A percentile compares a stretch with the other conserved stretches of the same genome.
Conservation (phyloP, 441 rosid species). For the Pelargonium citronellum region DNA sequence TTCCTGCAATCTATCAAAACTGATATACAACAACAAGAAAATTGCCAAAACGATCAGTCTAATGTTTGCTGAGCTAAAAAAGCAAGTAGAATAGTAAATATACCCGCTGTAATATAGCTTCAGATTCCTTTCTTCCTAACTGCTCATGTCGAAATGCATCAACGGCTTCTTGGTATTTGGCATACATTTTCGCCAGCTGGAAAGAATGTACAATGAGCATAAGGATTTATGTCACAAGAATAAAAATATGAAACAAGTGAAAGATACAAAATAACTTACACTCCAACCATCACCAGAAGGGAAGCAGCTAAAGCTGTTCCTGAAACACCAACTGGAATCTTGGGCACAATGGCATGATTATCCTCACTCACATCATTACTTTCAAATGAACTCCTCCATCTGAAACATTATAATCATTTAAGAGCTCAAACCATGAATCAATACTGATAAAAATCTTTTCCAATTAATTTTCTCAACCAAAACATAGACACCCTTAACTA, state of each 20-base stretch:
- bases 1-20: too few relatives aligned
- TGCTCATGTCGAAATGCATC: conserved; percentile 97
- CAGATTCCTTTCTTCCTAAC: conserved; percentile 91
- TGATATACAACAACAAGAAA: neutral
- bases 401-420: conserved; percentile 25
- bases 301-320: conserved; percentile 97
- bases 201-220: conserved; percentile 18
- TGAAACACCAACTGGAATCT: conserved; percentile 82
- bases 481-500: too few relatives aligned
- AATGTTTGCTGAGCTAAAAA: neutral
- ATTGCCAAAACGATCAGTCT: neutral
- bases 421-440: neutral
- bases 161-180: conserved; percentile 93
- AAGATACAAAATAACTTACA: conserved; percentile 44
- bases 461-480: neutral
- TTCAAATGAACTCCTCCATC: conserved; percentile 39
- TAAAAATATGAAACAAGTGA: conserved; percentile 16
- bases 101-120: conserved; percentile 87
- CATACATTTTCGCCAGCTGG: conserved; percentile 88
- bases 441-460: neutral
- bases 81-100: conserved; percentile 17
- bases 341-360: conserved; percentile 44
- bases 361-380: conserved; percentile 41
- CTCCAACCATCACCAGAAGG: conserved; percentile 97
- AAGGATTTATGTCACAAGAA: neutral